These are phyloP conservation scores for Penicillium mononematosum DNA, from an alignment of 495 filamentous ascomycete species.

Conservation along the genomic window DNA sequence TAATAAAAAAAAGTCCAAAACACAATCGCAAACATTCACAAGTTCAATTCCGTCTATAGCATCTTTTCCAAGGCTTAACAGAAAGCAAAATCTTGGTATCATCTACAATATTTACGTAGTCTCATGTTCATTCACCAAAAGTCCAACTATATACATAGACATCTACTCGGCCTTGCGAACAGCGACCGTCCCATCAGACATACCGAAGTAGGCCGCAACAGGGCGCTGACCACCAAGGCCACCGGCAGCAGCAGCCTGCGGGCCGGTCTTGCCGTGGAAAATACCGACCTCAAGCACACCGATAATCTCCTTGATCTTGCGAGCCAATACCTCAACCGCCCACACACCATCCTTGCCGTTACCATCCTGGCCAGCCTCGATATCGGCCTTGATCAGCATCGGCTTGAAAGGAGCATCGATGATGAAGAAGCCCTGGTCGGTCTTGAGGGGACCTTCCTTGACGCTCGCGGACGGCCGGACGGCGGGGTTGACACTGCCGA, in stretches of 20 bases:
- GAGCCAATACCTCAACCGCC: constrained; percentile 73
- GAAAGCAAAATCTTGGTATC: constrained; percentile 26
- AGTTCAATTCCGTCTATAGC: neutral
- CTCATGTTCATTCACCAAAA: constrained; percentile 9
- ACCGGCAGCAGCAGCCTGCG: constrained; percentile 57
- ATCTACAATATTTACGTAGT: constrained; percentile 26
- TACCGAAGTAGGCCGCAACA: constrained; percentile 91
- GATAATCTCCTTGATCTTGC: constrained; percentile 72
- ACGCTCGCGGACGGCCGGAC: constrained; percentile 64
- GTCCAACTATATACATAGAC: neutral
- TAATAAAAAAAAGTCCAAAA: constrained; percentile 1
- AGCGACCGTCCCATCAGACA: constrained; percentile 71
- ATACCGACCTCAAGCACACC: constrained; percentile 92
- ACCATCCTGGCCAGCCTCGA: constrained; percentile 47
- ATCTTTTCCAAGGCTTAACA: constrained; percentile 7
- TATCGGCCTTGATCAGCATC: constrained; percentile 62
- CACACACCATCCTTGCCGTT: constrained; percentile 58
- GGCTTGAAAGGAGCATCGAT: constrained; percentile 85
- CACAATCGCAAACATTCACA: constrained; percentile 1
- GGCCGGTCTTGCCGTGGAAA: constrained; percentile 76
- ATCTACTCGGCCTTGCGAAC: constrained; percentile 41
- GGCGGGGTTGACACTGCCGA: constrained; percentile 67
- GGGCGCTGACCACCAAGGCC: constrained; percentile 81
- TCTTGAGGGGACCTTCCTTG: constrained; percentile 82
- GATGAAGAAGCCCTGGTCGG: constrained; percentile 92